phyloP scores from a whole-genome alignment of 352 stramenopile genomes.

The Phytophthora pseudosyringae region DNA sequence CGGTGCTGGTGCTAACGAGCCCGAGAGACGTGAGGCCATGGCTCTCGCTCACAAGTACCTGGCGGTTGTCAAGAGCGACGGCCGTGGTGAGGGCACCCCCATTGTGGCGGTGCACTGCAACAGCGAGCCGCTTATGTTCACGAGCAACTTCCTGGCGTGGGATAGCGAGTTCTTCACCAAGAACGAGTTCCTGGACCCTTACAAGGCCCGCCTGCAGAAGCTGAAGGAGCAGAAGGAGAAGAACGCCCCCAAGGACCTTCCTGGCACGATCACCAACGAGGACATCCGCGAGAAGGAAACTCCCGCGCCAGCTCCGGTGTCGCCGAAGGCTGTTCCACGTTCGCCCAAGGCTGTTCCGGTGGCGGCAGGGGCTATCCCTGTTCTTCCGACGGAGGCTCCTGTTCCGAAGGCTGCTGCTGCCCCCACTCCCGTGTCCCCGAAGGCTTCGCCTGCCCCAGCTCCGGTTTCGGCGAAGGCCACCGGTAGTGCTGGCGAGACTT shows the following conservation, averaged over 20 bases:
- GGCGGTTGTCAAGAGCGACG: conserved; percentile 74
- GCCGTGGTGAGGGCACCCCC: conserved; percentile 79
- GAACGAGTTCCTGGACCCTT: conserved; percentile 90
- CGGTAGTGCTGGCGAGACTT: conserved; percentile 46
- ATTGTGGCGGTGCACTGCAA: conserved; percentile 85
- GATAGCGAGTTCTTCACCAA: conserved; percentile 84
- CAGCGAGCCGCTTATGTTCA: conserved; percentile 91
- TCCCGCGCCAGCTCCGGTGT: conserved; percentile 12
- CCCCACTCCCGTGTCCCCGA: conserved; percentile 12
- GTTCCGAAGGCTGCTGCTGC: not conserved
- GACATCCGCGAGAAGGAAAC: conserved; percentile 43
- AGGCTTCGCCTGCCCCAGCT: conserved; percentile 15
- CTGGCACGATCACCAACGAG: conserved; percentile 64
- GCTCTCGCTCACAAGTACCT: conserved; percentile 81
- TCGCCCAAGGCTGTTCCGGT: conserved; percentile 19
- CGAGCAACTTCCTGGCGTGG: conserved; percentile 92
- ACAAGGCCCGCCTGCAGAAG: conserved; percentile 83
- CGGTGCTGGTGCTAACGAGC: conserved; percentile 74
- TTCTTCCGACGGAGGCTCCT: conserved; percentile 34
- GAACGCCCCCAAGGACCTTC: conserved; percentile 61
- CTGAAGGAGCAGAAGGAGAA: conserved; percentile 84
- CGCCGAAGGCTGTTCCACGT: conserved; percentile 8
- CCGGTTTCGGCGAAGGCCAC: conserved; percentile 25
- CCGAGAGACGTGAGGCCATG: conserved; percentile 73
- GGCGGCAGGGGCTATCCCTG: conserved; percentile 19